These are phyloP conservation scores for Excoecaria cochinchinensis DNA, from an alignment of 345 rosid species.

Conservation along the genomic window DNA sequence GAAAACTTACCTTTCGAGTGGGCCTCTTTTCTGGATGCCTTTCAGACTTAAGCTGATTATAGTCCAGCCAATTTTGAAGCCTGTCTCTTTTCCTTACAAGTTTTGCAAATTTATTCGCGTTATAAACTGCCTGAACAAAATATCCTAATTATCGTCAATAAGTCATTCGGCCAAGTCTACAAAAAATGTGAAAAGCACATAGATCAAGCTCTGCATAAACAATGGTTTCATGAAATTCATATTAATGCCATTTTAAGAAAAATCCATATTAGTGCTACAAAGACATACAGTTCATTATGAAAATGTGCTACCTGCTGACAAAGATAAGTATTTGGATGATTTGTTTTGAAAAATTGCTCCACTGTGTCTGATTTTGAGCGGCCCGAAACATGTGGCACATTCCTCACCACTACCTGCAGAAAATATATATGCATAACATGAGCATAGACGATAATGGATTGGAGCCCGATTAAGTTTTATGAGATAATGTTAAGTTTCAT, in stretches of 20 bases:
- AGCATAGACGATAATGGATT: background rate
- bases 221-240: background rate
- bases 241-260: background rate
- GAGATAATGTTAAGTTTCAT: background rate
- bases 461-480: background rate
- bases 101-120: slow-evolving; percentile 72
- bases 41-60: slow-evolving; percentile 73
- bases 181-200: background rate
- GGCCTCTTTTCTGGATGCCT: slow-evolving; percentile 80
- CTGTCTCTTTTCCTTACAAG: slow-evolving; percentile 71
- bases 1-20: slow-evolving; percentile 55
- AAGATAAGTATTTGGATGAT: slow-evolving; percentile 87
- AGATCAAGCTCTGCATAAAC: background rate
- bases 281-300: background rate
- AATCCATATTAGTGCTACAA: background rate
- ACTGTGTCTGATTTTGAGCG: slow-evolving; percentile 56
- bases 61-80: slow-evolving; percentile 87
- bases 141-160: slow-evolving; percentile 4
- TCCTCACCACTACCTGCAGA: slow-evolving; percentile 85
- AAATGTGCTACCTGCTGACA: slow-evolving; percentile 67
- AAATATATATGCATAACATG: background rate
- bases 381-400: slow-evolving; percentile 66
- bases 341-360: slow-evolving; percentile 73
- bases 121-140: slow-evolving; percentile 68
- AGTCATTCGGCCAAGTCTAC: background rate